phyloP scores from a whole-genome alignment of 164 flowering plant genomes.

The Berberis thunbergii region DNA sequence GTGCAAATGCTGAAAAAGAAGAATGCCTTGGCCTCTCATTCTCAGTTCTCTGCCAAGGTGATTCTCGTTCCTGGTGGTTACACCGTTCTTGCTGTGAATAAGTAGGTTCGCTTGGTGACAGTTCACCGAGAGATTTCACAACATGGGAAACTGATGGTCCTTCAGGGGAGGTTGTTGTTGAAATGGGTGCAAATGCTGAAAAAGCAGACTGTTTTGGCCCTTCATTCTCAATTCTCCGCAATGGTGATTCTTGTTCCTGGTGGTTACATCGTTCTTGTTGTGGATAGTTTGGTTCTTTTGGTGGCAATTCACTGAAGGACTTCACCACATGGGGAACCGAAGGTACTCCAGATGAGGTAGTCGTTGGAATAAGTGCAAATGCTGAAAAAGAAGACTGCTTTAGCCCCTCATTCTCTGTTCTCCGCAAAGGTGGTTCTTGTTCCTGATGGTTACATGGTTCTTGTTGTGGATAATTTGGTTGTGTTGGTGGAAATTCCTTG shows the following conservation, averaged over 20 bases:
- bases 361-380: conserved; percentile 24
- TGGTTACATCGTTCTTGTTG: too few species aligned
- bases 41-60: conserved; percentile 17
- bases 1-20: conserved; percentile 27
- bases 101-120: too few species aligned
- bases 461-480: conserved; percentile 8
- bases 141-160: too few species aligned
- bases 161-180: too few species aligned
- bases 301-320: conserved; percentile 13
- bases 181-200: too few species aligned
- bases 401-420: conserved; percentile 24
- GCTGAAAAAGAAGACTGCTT: conserved; percentile 27
- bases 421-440: conserved; percentile 15
- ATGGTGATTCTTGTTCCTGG: too few species aligned
- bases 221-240: too few species aligned
- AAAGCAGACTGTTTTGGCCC: too few species aligned
- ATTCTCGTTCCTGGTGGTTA: not conserved
- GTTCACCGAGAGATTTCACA: too few species aligned
- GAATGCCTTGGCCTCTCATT: conserved; percentile 25
- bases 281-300: conserved; percentile 10
- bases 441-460: conserved; percentile 15
- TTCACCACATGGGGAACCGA: conserved; percentile 32
- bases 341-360: conserved; percentile 27
- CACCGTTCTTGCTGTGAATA: too few species aligned
- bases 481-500: too few species aligned